phyloP scores from a whole-genome alignment of 2,329 filamentous ascomycete genomes.

The Exophiala dermatitidis region DNA sequence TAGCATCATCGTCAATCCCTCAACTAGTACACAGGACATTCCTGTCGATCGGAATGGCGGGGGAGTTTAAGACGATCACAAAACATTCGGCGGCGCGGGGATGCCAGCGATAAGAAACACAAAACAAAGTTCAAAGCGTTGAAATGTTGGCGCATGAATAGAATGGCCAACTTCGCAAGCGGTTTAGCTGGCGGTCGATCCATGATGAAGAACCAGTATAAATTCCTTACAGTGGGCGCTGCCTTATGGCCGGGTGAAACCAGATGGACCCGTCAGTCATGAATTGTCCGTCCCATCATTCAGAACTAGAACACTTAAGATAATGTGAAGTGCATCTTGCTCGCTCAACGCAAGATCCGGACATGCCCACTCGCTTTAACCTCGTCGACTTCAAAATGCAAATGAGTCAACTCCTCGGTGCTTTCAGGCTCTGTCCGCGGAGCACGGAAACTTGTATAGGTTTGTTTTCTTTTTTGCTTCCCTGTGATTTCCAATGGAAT shows the following conservation, averaged over 20 bases:
- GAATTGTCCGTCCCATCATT: background rate
- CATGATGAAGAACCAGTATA: too few relatives aligned
- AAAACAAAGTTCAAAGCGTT: background rate
- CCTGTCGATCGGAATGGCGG: conserved; percentile 9
- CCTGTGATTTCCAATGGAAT: background rate
- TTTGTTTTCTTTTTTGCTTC: conserved; percentile 8
- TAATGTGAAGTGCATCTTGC: conserved; percentile 16
- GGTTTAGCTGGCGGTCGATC: too few relatives aligned
- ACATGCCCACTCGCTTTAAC: conserved; percentile 29
- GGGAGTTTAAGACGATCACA: background rate
- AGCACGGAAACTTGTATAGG: conserved; percentile 16
- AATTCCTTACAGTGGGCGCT: too few relatives aligned
- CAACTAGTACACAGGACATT: background rate
- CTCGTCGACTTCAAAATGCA: conserved; percentile 23
- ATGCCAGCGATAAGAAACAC: background rate
- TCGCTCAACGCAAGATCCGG: conserved; percentile 26
- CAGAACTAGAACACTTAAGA: conserved; percentile 2
- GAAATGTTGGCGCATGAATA: too few relatives aligned
- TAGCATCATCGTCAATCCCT: conserved; percentile 4
- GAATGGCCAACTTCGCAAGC: too few relatives aligned
- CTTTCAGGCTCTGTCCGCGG: conserved; percentile 26
- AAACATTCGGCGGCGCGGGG: background rate
- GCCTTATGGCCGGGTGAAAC: too few relatives aligned
- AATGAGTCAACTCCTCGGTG: conserved; percentile 26
- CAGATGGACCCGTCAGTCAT: background rate